These are phyloP conservation scores for Fusarium euwallaceae DNA, from an alignment of 2,329 filamentous ascomycete genomes.

Conservation along the genomic window DNA sequence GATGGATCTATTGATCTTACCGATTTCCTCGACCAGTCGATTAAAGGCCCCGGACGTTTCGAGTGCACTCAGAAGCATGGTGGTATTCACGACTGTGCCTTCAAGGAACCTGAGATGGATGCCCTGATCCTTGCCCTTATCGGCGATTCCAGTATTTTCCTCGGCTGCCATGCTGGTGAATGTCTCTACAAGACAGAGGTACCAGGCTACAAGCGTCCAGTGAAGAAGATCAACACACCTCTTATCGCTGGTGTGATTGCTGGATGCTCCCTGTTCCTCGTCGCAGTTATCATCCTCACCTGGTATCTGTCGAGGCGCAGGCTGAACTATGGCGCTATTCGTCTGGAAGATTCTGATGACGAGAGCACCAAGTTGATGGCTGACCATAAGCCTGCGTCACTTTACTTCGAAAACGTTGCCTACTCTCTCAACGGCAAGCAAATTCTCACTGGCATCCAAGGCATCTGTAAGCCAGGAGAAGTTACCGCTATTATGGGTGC, in stretches of 20 bases:
- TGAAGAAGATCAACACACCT: slow-evolving; percentile 97
- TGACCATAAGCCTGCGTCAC: slow-evolving; percentile 89
- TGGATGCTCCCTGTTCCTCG: slow-evolving; percentile 85
- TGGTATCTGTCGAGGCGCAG: slow-evolving; percentile 90
- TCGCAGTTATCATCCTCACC: slow-evolving; percentile 83
- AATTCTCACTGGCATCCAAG: slow-evolving; percentile 84
- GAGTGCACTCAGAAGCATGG: slow-evolving; percentile 77
- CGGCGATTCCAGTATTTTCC: slow-evolving; percentile 88
- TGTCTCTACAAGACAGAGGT: slow-evolving; percentile 94
- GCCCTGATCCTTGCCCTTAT: slow-evolving; percentile 89
- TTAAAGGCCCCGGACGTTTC: slow-evolving; percentile 90
- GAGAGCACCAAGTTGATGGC: slow-evolving; percentile 88
- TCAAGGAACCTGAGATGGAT: slow-evolving; percentile 94
- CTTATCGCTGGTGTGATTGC: slow-evolving; percentile 95
- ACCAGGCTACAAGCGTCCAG: slow-evolving; percentile 87
- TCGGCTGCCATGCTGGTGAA: slow-evolving; percentile 88
- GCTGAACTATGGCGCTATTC: slow-evolving; percentile 78
- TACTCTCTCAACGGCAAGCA: slow-evolving; percentile 90
- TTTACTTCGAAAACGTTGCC: slow-evolving; percentile 89
- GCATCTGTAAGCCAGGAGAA: slow-evolving; percentile 93
- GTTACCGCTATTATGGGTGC: slow-evolving; percentile 98
- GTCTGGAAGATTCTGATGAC: slow-evolving; percentile 90
- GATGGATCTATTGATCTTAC: slow-evolving; percentile 91
- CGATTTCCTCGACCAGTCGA: slow-evolving; percentile 86
- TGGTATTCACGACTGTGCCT: slow-evolving; percentile 76